Percentiles rank a stretch among this genome's conserved stretches.
These are phyloP conservation scores for Digitaria exilis DNA, from an alignment of 202 grass and related monocot genomes.

Conservation along the genomic window DNA sequence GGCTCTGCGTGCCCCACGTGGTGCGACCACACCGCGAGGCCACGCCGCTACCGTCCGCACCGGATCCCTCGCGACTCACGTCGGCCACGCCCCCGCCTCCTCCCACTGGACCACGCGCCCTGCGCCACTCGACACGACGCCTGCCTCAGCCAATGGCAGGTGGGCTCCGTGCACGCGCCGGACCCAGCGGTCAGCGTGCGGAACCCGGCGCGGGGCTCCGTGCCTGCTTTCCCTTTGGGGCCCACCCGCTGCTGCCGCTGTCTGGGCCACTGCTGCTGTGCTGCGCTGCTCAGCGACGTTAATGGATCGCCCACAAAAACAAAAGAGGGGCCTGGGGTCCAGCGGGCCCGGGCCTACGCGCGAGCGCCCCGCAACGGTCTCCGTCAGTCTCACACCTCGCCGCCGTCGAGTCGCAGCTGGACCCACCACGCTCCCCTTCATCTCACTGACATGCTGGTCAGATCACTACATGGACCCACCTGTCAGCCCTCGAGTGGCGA, in stretches of 20 bases:
- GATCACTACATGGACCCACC: fast-evolving
- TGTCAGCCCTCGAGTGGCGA: not conserved
- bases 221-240: not conserved
- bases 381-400: not conserved
- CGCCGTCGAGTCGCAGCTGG: not conserved
- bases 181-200: fast-evolving
- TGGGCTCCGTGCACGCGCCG: fast-evolving
- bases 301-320: slow-evolving; percentile 50
- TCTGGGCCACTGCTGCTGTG: not conserved
- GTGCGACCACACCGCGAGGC: fast-evolving
- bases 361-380: not conserved
- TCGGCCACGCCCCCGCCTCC: not conserved
- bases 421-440: not conserved
- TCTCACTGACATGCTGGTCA: not conserved
- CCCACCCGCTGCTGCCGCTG: not conserved
- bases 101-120: not conserved
- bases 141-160: not conserved
- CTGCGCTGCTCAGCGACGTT: slow-evolving; percentile 49
- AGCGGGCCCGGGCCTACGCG: not conserved
- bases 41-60: not conserved
- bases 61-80: not conserved
- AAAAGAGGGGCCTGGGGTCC: not conserved
- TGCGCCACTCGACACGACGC: not conserved
- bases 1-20: not conserved
- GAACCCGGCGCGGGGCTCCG: not conserved